These are phyloP conservation scores for Collybiopsis confluens DNA, from an alignment of 768 basidiomycete genomes.

Conservation along the genomic window DNA sequence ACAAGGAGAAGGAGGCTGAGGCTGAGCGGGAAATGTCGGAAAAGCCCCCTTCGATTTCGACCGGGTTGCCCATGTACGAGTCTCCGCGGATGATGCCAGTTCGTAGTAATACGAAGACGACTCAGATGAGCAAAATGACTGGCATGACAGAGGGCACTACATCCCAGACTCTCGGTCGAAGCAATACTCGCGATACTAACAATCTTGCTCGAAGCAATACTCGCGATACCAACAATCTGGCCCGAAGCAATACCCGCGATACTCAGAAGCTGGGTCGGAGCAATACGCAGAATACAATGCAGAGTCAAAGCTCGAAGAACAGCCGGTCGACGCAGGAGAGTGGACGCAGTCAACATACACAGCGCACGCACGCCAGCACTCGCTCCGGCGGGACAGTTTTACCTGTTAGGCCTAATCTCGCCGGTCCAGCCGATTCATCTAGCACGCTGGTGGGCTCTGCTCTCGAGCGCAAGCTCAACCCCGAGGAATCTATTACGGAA, in stretches of 20 bases:
- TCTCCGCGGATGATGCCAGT: slow-evolving; percentile 29
- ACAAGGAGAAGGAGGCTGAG: slow-evolving; percentile 35
- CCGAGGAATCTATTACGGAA: slow-evolving; percentile 50
- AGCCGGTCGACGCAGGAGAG: slow-evolving; percentile 11
- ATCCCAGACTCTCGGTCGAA: slow-evolving; percentile 16
- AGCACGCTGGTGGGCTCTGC: slow-evolving; percentile 76
- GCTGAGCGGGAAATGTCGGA: slow-evolving; percentile 25
- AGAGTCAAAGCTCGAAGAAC: slow-evolving; percentile 14
- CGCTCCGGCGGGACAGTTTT: slow-evolving; percentile 10
- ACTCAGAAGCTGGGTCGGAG: too few species aligned
- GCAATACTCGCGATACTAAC: neutral
- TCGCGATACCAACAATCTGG: slow-evolving; percentile 14
- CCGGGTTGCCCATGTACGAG: slow-evolving; percentile 25
- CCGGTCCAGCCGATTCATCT: slow-evolving; percentile 58
- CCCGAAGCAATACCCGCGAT: slow-evolving; percentile 3
- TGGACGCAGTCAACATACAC: slow-evolving; percentile 11
- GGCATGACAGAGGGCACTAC: slow-evolving; percentile 12
- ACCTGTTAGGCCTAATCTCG: slow-evolving; percentile 30
- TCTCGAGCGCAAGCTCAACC: slow-evolving; percentile 63
- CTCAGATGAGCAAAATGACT: slow-evolving; percentile 31
- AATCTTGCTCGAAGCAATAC: neutral
- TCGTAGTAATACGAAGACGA: slow-evolving; percentile 37
- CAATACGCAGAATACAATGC: slow-evolving; percentile 12
- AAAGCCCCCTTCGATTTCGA: slow-evolving; percentile 7
- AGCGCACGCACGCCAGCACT: slow-evolving; percentile 7